Conservation (phyloP, 352 stramenopile species). For the Pythium oligandrum region DNA sequence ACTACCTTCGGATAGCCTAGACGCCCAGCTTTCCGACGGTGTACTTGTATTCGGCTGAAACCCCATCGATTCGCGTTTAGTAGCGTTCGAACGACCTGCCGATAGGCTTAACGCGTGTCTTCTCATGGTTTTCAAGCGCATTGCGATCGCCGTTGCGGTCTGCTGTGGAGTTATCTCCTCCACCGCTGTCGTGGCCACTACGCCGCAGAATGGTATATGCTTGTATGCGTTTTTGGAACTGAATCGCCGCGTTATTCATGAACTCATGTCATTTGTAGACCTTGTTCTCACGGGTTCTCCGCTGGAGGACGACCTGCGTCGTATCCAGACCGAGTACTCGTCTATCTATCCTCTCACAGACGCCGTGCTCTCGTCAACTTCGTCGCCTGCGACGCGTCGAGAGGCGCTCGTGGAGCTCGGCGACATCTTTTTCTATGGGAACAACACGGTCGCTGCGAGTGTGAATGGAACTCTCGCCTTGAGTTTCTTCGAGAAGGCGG, state of each 20-base stretch:
- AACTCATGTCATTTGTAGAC: constrained; percentile 1
- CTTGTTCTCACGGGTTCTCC: constrained; percentile 13
- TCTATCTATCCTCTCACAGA: constrained; percentile 34
- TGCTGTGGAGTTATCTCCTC: constrained; percentile 4
- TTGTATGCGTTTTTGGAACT: neutral
- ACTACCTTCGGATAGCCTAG: too few relatives aligned
- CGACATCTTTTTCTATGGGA: constrained; percentile 78
- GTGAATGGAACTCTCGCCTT: constrained; percentile 74
- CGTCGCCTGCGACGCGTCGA: constrained; percentile 28
- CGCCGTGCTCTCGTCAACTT: constrained; percentile 28
- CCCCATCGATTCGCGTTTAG: too few relatives aligned
- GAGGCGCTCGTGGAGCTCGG: constrained; percentile 64
- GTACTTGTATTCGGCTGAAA: too few relatives aligned
- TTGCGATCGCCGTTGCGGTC: constrained; percentile 3
- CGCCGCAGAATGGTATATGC: constrained; percentile 11
- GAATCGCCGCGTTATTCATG: neutral
- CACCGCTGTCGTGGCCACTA: constrained; percentile 3
- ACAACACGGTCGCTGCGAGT: constrained; percentile 45
- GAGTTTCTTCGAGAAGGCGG: constrained; percentile 58
- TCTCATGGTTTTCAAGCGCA: constrained; percentile 4
- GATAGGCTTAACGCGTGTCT: too few relatives aligned
- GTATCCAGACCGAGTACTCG: constrained; percentile 25
- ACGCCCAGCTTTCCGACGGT: too few relatives aligned
- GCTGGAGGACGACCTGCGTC: constrained; percentile 20
- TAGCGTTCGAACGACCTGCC: too few relatives aligned